Percentiles rank a stretch among this genome's conserved stretches.
Conservation (phyloP, 2,329 filamentous ascomycete species). For the Clathrospora elynae region DNA sequence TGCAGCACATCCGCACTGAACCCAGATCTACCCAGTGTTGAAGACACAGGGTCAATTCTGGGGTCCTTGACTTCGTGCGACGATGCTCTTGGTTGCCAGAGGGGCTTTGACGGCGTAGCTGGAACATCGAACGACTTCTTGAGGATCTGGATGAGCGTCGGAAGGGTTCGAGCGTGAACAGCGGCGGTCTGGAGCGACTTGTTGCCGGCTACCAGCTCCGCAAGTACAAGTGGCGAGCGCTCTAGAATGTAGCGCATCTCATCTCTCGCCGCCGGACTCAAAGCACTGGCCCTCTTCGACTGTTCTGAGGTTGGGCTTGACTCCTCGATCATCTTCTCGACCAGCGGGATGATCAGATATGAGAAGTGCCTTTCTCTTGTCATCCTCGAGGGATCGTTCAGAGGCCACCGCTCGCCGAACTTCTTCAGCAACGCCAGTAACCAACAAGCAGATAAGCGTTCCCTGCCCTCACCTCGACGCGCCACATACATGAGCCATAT, state of each 20-base stretch:
- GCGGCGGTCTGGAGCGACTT: slow-evolving; percentile 80
- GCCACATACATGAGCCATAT: slow-evolving; percentile 56
- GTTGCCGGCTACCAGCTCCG: slow-evolving; percentile 77
- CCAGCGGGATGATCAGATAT: slow-evolving; percentile 53
- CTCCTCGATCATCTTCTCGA: slow-evolving; percentile 56
- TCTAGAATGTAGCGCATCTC: slow-evolving; percentile 41
- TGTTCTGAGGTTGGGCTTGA: slow-evolving; percentile 33
- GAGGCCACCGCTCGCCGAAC: slow-evolving; percentile 44
- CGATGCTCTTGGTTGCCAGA: slow-evolving; percentile 58
- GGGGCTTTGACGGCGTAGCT: slow-evolving; percentile 53
- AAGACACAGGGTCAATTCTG: slow-evolving; percentile 39
- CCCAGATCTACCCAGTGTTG: slow-evolving; percentile 39
- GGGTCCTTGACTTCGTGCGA: slow-evolving; percentile 33
- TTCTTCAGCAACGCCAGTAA: slow-evolving; percentile 47
- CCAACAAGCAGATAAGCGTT: slow-evolving; percentile 51
- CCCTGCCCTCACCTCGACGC: slow-evolving; percentile 48
- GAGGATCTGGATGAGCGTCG: slow-evolving; percentile 65
- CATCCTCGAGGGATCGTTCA: slow-evolving; percentile 45
- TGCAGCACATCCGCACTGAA: slow-evolving; percentile 63
- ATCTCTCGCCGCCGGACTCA: slow-evolving; percentile 55
- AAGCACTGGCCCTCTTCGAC: slow-evolving; percentile 26
- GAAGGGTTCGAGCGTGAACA: slow-evolving; percentile 69
- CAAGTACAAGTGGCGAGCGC: slow-evolving; percentile 74
- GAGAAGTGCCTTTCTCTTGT: slow-evolving; percentile 51
- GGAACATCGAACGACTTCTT: slow-evolving; percentile 69